Conservation (phyloP, 1,284 basidiomycete species). For the Volvariella surrecta region DNA sequence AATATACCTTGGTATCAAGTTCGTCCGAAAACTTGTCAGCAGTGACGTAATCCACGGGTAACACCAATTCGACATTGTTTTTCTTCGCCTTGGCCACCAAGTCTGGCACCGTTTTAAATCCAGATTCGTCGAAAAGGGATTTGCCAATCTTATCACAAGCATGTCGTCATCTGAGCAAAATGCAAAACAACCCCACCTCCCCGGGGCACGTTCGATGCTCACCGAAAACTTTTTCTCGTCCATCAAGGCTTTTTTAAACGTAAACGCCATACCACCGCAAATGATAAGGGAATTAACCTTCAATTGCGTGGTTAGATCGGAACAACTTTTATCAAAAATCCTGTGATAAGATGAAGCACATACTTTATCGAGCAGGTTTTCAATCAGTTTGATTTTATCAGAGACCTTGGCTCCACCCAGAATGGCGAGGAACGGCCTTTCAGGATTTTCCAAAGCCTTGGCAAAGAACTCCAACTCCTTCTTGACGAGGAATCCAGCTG, state of each 20-base stretch:
- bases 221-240: constrained; percentile 72
- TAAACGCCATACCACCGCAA: constrained; percentile 98
- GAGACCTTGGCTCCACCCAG: constrained; percentile 98
- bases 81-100: constrained; percentile 91
- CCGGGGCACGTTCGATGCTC: constrained; percentile 16
- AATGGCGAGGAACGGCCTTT: constrained; percentile 96
- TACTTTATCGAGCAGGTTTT: constrained; percentile 98
- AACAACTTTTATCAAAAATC: neutral
- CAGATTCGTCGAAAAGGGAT: constrained; percentile 90
- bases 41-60: constrained; percentile 93
- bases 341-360: constrained; percentile 1
- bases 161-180: constrained; percentile 6
- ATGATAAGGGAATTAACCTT: constrained; percentile 95
- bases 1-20: constrained; percentile 67
- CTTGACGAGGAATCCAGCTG: constrained; percentile 95
- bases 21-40: constrained; percentile 96
- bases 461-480: constrained; percentile 99
- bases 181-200: neutral
- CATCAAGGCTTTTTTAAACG: constrained; percentile 95
- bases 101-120: constrained; percentile 79
- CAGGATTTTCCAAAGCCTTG: constrained; percentile 92
- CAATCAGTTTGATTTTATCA: constrained; percentile 98
- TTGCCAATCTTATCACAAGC: constrained; percentile 63
- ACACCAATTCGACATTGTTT: constrained; percentile 92
- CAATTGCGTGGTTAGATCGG: neutral